Evolutionary conservation across 192 early-diverging fungal genomes (phyloP).

Genomic region (Nowakowskiella sp.): DNA sequence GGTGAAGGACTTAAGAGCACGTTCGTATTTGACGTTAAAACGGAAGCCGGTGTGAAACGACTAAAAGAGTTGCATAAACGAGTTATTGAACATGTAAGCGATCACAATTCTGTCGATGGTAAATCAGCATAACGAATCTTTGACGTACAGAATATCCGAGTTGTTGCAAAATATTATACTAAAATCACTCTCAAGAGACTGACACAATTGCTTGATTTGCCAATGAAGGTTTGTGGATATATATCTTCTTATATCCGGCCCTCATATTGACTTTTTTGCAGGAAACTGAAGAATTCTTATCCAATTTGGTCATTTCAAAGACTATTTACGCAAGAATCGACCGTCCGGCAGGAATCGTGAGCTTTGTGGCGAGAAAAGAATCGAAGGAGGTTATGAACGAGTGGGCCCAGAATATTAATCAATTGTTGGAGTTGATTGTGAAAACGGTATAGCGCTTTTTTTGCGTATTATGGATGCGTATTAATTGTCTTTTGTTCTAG

Average conservation of each 20-base stretch:
- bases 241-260: neutral
- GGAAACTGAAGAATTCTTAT: conserved; percentile 87
- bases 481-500: neutral
- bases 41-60: conserved; percentile 70
- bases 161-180: conserved; percentile 93
- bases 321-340: conserved; percentile 96
- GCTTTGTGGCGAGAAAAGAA: conserved; percentile 75
- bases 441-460: conserved; percentile 51
- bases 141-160: conserved; percentile 74
- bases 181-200: conserved; percentile 78
- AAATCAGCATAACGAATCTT: neutral
- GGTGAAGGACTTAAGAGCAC: conserved; percentile 66
- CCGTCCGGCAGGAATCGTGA: conserved; percentile 79
- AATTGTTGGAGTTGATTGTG: conserved; percentile 81
- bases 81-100: conserved; percentile 85
- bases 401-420: conserved; percentile 87
- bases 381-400: conserved; percentile 86
- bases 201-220: conserved; percentile 83
- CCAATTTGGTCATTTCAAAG: conserved; percentile 87
- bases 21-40: conserved; percentile 59
- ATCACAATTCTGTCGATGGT: neutral
- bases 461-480: neutral
- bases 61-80: conserved; percentile 83
- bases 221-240: conserved; percentile 42
- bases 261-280: conserved; percentile 22